A percentile compares a stretch with the other conserved stretches of the same genome.
These are phyloP conservation scores for Rhizopus delemar DNA, from an alignment of 371 early-diverging fungal species.

Conservation along the genomic window DNA sequence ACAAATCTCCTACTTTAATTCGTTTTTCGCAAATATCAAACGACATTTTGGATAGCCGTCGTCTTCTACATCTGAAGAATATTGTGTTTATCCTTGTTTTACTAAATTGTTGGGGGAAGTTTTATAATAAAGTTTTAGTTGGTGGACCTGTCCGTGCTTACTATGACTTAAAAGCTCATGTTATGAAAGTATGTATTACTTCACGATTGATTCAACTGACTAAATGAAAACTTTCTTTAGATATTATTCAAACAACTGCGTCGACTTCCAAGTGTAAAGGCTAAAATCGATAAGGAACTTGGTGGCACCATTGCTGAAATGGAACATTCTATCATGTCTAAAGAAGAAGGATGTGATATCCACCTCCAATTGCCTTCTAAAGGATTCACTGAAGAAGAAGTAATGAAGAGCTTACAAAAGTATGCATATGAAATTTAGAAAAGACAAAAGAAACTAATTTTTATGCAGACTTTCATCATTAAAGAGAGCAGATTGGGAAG, in stretches of 20 bases:
- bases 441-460: slow-evolving; percentile 8
- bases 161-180: slow-evolving; percentile 48
- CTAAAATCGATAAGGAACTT: slow-evolving; percentile 62
- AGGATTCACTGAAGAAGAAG: slow-evolving; percentile 64
- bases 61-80: slow-evolving; percentile 47
- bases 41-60: slow-evolving; percentile 19
- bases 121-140: slow-evolving; percentile 56
- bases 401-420: slow-evolving; percentile 61
- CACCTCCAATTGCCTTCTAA: slow-evolving; percentile 64
- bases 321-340: slow-evolving; percentile 70
- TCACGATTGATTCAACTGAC: neutral
- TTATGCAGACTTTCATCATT: slow-evolving; percentile 43
- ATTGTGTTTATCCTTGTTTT: slow-evolving; percentile 62
- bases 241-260: slow-evolving; percentile 59
- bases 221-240: slow-evolving; percentile 22
- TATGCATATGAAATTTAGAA: slow-evolving; percentile 19
- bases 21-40: slow-evolving; percentile 13
- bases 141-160: slow-evolving; percentile 58
- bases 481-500: slow-evolving; percentile 75
- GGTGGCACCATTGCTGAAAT: slow-evolving; percentile 72
- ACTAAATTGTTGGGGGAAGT: slow-evolving; percentile 51
- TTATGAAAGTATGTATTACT: slow-evolving; percentile 39
- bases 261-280: slow-evolving; percentile 57
- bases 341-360: slow-evolving; percentile 63
- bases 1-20: slow-evolving; percentile 7